A percentile compares a stretch with the other conserved stretches of the same genome.
phyloP scores from a whole-genome alignment of 2,329 filamentous ascomycete species.

The Neofusicoccum sp. region DNA sequence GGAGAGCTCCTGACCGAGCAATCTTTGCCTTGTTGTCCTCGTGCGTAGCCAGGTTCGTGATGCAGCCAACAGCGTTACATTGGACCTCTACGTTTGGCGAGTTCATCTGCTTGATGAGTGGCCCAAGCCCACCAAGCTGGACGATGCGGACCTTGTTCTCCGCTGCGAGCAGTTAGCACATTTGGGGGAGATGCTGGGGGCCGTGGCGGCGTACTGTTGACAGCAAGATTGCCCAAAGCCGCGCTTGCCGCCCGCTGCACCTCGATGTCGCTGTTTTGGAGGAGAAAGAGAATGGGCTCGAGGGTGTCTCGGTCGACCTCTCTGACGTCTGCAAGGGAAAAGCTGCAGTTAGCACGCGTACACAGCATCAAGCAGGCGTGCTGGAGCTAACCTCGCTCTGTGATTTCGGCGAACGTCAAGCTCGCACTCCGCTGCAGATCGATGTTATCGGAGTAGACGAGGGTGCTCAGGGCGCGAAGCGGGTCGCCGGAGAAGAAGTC shows the following conservation, averaged over 20 bases:
- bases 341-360: constrained; percentile 21
- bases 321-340: constrained; percentile 71
- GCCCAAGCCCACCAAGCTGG: constrained; percentile 81
- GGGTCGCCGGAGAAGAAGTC: constrained; percentile 98
- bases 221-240: constrained; percentile 90
- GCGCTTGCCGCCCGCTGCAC: constrained; percentile 96
- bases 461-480: constrained; percentile 85
- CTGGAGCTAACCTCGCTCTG: constrained; percentile 74
- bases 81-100: constrained; percentile 97
- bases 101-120: constrained; percentile 97
- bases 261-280: constrained; percentile 94
- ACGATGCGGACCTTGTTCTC: constrained; percentile 99
- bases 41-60: constrained; percentile 95
- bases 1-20: constrained; percentile 87
- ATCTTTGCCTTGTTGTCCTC: constrained; percentile 99
- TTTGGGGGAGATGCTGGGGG: constrained; percentile 15
- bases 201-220: constrained; percentile 69
- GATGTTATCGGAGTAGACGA: constrained; percentile 98
- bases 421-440: constrained; percentile 96
- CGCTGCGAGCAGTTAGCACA: constrained; percentile 60
- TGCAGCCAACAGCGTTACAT: constrained; percentile 98
- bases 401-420: constrained; percentile 98
- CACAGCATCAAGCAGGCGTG: constrained; percentile 1
- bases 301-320: constrained; percentile 94
- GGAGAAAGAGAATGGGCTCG: constrained; percentile 90